These are phyloP conservation scores for Orychophragmus violaceus DNA, from an alignment of 345 rosid species.

Conservation along the genomic window DNA sequence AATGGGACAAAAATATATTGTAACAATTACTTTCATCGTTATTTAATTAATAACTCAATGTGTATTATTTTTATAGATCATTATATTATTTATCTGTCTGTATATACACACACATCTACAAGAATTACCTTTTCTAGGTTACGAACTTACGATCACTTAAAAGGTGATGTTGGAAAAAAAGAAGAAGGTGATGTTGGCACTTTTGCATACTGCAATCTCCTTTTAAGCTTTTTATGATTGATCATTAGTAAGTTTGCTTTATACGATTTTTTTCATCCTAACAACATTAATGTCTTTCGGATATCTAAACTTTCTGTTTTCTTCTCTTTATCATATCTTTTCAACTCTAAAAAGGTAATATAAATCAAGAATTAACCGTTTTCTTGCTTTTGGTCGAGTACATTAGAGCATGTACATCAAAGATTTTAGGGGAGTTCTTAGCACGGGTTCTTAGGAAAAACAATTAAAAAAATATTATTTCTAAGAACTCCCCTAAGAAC, in stretches of 20 bases:
- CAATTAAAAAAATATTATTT: too few species aligned
- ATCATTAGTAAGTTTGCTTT: conserved; percentile 13
- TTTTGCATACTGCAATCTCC: conserved; percentile 22
- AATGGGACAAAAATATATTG: too few species aligned
- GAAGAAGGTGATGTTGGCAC: conserved; percentile 15
- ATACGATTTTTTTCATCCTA: not conserved
- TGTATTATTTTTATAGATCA: not conserved
- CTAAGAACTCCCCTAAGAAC: too few species aligned
- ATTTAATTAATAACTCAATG: not conserved
- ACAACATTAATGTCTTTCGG: conserved; percentile 7
- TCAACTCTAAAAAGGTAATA: not conserved
- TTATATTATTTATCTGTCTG: not conserved
- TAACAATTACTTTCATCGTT: not conserved
- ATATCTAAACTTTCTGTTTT: not conserved
- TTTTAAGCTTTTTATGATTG: conserved; percentile 12
- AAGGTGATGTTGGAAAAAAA: not conserved
- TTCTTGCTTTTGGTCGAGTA: conserved; percentile 9
- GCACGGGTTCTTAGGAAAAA: too few species aligned
- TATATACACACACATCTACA: not conserved
- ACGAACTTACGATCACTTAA: not conserved
- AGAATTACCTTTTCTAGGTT: conserved; percentile 6
- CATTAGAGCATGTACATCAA: conserved; percentile 7
- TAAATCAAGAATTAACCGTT: conserved; percentile 6
- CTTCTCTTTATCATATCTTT: conserved; percentile 13
- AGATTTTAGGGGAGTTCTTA: too few species aligned